Evolutionary conservation across 2,329 filamentous ascomycete species (phyloP).

Genomic region (Xylaria sp.): DNA sequence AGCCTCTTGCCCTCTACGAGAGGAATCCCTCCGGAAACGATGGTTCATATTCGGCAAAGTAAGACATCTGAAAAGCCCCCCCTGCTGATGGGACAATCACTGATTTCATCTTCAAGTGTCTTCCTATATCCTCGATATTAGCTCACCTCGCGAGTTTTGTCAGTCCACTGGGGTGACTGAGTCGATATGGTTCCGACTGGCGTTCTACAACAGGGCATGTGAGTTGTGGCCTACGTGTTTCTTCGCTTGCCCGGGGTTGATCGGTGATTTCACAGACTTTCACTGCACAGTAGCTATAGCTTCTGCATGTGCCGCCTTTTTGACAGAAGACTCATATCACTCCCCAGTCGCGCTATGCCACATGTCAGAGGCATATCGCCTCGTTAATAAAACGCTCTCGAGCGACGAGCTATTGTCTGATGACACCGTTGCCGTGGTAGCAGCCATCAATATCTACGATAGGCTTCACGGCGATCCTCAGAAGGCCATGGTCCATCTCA

Average conservation of each 20-base stretch:
- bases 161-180: constrained; percentile 7
- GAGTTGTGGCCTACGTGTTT: not conserved
- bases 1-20: constrained; percentile 10
- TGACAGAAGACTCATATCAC: constrained; percentile 18
- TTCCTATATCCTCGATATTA: constrained; percentile 23
- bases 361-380: constrained; percentile 41
- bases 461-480: constrained; percentile 31
- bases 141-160: constrained; percentile 31
- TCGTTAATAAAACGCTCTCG: constrained; percentile 41
- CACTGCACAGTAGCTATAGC: constrained; percentile 33
- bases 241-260: not conserved
- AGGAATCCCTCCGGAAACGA: constrained; percentile 16
- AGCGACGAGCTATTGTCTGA: constrained; percentile 43
- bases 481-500: constrained; percentile 34
- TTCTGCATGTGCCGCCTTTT: constrained; percentile 31
- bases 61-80: not conserved
- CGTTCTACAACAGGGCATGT: constrained; percentile 37
- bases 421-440: constrained; percentile 45
- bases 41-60: constrained; percentile 27
- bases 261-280: constrained; percentile 25
- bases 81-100: not conserved
- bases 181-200: constrained; percentile 31
- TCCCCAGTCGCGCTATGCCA: constrained; percentile 38
- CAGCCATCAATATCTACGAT: constrained; percentile 46
- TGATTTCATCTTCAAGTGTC: constrained; percentile 28